Evolutionary conservation across 345 rosid species (phyloP).

Genomic region (Camelina hispida): DNA sequence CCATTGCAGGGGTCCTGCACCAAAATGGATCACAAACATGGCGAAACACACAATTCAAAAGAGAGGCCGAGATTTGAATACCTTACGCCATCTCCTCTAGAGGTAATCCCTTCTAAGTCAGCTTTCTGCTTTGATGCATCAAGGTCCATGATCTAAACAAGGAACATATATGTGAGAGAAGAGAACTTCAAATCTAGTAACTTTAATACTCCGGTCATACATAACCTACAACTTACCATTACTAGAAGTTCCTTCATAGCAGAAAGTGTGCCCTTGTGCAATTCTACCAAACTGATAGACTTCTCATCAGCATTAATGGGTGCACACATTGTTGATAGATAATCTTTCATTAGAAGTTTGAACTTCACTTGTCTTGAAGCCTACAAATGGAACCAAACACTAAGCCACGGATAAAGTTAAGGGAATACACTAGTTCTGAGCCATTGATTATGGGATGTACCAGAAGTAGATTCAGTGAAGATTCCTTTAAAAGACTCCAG

Average conservation of each 20-base stretch:
- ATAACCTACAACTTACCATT: conserved; percentile 49
- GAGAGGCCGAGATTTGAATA: conserved; percentile 36
- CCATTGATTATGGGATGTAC: conserved; percentile 44
- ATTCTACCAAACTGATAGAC: conserved; percentile 56
- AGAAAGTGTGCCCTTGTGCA: conserved; percentile 49
- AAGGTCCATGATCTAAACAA: conserved; percentile 76
- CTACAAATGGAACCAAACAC: conserved; percentile 47
- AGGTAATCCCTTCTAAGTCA: conserved; percentile 56
- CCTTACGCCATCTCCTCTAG: conserved; percentile 85
- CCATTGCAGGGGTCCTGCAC: conserved; percentile 71
- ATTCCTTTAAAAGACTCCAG: conserved; percentile 73
- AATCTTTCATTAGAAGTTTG: conserved; percentile 70
- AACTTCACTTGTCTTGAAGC: conserved; percentile 74
- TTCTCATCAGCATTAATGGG: conserved; percentile 46
- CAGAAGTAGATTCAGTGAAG: conserved; percentile 73
- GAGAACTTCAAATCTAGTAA: conserved; percentile 5
- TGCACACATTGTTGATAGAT: conserved; percentile 58
- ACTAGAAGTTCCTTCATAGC: conserved; percentile 69
- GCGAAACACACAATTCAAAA: conserved; percentile 16
- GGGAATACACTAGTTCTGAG: conserved; percentile 4
- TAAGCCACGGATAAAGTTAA: background rate
- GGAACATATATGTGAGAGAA: conserved; percentile 27
- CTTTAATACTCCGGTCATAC: background rate
- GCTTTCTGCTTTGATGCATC: conserved; percentile 76
- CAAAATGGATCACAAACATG: conserved; percentile 35